A percentile compares a stretch with the other conserved stretches of the same genome.
Conservation (phyloP, 177 flowering plant genomes). For the Telopea speciosissima region DNA sequence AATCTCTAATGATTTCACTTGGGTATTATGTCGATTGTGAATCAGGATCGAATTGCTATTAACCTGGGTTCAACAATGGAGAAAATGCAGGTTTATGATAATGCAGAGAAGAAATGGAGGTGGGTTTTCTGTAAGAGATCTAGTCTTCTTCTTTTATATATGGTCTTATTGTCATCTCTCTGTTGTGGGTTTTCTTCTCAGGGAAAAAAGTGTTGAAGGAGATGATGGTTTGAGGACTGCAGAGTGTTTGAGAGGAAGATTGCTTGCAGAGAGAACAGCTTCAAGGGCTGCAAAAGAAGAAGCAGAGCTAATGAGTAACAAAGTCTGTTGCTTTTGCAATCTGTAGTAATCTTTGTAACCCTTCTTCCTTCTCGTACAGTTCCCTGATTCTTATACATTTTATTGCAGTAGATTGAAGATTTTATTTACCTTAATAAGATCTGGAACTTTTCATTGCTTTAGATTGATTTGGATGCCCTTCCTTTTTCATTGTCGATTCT, state of each 20-base stretch:
- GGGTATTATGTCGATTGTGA: not conserved
- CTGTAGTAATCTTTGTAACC: too few relatives aligned
- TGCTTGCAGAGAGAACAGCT: conserved; percentile 74
- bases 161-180: not conserved
- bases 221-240: conserved; percentile 52
- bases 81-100: conserved; percentile 17
- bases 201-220: conserved; percentile 43
- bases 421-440: not conserved
- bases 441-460: not conserved
- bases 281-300: conserved; percentile 60
- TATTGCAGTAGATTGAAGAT: too few relatives aligned
- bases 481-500: not conserved
- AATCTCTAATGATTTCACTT: not conserved
- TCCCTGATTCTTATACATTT: too few relatives aligned
- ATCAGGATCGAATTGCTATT: conserved; percentile 6
- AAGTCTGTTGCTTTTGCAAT: conserved; percentile 28
- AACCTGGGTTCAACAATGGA: conserved; percentile 1
- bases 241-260: conserved; percentile 80
- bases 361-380: too few relatives aligned
- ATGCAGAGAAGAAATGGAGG: conserved; percentile 26
- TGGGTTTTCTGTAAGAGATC: conserved; percentile 17
- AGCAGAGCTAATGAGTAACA: conserved; percentile 44
- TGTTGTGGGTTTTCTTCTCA: conserved; percentile 18
- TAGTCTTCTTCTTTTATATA: conserved; percentile 5
- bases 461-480: not conserved